These are phyloP conservation scores for Fusarium heterosporum DNA, from an alignment of 2,329 filamentous ascomycete genomes.

Conservation along the genomic window DNA sequence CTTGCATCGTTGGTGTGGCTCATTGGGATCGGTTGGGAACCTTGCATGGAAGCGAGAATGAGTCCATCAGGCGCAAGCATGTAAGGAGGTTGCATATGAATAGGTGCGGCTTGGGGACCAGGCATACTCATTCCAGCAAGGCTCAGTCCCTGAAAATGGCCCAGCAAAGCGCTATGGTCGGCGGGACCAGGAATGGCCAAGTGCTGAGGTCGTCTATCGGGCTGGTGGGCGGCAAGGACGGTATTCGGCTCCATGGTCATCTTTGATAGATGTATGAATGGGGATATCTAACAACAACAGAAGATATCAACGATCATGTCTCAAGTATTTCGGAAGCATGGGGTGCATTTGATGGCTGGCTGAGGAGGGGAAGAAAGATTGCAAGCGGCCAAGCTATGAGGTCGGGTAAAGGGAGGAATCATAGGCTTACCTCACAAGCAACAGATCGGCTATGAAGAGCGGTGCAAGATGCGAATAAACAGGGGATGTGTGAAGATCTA, in stretches of 20 bases:
- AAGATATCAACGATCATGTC: not conserved
- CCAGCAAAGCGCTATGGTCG: constrained; percentile 50
- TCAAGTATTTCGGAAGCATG: not conserved
- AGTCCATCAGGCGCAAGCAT: constrained; percentile 56
- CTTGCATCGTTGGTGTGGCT: constrained; percentile 51
- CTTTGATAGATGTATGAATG: constrained; percentile 52
- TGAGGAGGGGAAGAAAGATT: not conserved
- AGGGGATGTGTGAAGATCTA: constrained; percentile 49
- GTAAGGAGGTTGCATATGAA: constrained; percentile 53
- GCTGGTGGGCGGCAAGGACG: constrained; percentile 48
- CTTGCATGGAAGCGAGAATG: constrained; percentile 53
- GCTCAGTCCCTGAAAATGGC: constrained; percentile 54
- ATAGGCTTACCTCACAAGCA: constrained; percentile 49
- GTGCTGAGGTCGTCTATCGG: constrained; percentile 49
- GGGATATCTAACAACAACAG: constrained; percentile 35
- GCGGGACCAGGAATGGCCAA: constrained; percentile 47
- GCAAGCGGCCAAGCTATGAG: not conserved
- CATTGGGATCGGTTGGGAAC: constrained; percentile 52
- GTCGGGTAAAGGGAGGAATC: not conserved
- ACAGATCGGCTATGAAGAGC: constrained; percentile 50
- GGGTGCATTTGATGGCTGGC: not conserved
- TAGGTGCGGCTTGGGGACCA: constrained; percentile 46
- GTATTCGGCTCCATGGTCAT: constrained; percentile 53
- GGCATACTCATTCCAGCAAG: constrained; percentile 53
- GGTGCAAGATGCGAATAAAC: constrained; percentile 50